These are phyloP conservation scores for Prinsepia uniflora DNA, from an alignment of 306 rosid species.

Conservation along the genomic window DNA sequence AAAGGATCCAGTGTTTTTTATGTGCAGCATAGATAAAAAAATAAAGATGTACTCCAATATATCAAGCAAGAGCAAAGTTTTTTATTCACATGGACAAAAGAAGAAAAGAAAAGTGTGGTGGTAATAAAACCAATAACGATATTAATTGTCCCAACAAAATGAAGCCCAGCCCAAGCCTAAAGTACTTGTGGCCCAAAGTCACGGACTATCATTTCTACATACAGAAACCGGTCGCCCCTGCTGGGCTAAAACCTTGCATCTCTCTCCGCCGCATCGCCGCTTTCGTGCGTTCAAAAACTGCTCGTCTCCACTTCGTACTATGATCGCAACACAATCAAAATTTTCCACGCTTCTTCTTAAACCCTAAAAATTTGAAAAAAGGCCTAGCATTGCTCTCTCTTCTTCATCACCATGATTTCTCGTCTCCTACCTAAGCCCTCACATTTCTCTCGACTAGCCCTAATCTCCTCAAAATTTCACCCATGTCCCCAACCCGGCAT, in stretches of 20 bases:
- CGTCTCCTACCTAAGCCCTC: slow-evolving; percentile 72
- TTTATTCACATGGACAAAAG: too few relatives aligned
- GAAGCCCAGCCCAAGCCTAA: not conserved
- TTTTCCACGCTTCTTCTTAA: not conserved
- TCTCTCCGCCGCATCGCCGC: not conserved
- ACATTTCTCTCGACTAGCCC: slow-evolving; percentile 49
- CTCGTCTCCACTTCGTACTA: not conserved
- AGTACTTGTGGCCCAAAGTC: not conserved
- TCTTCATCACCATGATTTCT: slow-evolving; percentile 61
- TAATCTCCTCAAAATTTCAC: slow-evolving; percentile 29
- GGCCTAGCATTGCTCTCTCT: not conserved
- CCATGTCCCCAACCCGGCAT: slow-evolving; percentile 22
- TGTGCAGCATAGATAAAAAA: too few relatives aligned
- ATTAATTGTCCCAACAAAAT: too few relatives aligned
- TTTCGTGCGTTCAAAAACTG: not conserved
- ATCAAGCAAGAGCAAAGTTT: too few relatives aligned
- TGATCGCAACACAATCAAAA: not conserved
- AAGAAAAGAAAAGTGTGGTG: too few relatives aligned
- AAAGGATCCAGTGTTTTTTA: too few relatives aligned
- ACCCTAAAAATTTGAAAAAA: not conserved
- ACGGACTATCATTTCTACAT: not conserved
- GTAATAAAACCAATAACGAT: too few relatives aligned
- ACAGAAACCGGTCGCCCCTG: not conserved
- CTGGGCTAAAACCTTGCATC: not conserved
- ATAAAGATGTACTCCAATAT: too few relatives aligned